Conservation (phyloP, 2,329 filamentous ascomycete genomes). For the Microsporum audouinii region DNA sequence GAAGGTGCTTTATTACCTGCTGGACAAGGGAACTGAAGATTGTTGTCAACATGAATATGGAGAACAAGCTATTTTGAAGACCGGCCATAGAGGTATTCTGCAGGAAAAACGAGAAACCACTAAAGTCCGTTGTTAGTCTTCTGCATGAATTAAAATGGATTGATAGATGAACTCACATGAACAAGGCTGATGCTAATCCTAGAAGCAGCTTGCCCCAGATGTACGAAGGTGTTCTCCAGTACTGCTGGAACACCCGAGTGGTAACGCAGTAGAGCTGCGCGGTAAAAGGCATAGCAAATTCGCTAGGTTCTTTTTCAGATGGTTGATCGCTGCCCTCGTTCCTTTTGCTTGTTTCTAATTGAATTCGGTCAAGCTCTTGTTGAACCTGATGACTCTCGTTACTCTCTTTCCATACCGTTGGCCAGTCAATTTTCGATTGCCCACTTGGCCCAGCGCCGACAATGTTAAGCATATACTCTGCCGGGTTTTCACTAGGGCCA, state of each 20-base stretch:
- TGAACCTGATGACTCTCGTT: conserved; percentile 44
- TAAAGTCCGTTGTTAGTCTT: conserved; percentile 36
- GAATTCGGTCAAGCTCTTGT: conserved; percentile 47
- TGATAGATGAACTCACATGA: conserved; percentile 41
- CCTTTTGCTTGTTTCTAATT: conserved; percentile 34
- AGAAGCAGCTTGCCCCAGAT: conserved; percentile 69
- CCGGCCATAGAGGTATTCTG: conserved; percentile 63
- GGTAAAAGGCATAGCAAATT: conserved; percentile 64
- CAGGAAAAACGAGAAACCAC: conserved; percentile 69
- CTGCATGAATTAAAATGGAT: conserved; percentile 14
- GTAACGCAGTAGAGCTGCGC: conserved; percentile 56
- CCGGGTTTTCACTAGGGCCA: conserved; percentile 53
- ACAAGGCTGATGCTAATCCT: conserved; percentile 51
- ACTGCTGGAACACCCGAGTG: conserved; percentile 70
- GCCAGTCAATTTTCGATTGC: conserved; percentile 54
- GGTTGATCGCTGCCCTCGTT: conserved; percentile 19
- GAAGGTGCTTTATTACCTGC: conserved; percentile 42
- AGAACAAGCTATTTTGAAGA: conserved; percentile 76
- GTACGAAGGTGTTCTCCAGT: conserved; percentile 77
- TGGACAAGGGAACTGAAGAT: conserved; percentile 46
- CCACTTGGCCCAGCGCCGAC: conserved; percentile 52
- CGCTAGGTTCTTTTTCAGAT: conserved; percentile 38
- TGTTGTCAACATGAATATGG: conserved; percentile 63
- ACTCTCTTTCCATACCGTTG: conserved; percentile 49
- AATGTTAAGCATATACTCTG: conserved; percentile 57